Evolutionary conservation across 2,329 filamentous ascomycete species (phyloP).

Genomic region (Westerdykella ornata): DNA sequence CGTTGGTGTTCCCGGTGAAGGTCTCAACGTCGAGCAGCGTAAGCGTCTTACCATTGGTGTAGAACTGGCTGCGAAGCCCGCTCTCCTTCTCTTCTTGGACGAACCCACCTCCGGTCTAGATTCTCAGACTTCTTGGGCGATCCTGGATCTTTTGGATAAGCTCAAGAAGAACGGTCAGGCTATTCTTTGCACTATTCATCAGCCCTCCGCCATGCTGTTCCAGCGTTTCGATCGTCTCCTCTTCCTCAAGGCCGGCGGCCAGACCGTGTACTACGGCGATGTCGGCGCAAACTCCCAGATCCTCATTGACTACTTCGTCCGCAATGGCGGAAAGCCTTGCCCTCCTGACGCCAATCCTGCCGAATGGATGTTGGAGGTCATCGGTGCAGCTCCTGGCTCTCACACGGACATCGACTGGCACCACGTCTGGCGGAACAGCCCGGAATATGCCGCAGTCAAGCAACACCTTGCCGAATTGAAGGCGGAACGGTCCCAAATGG

Average conservation of each 20-base stretch:
- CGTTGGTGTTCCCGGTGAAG: constrained; percentile 84
- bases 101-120: constrained; percentile 94
- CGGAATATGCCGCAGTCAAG: constrained; percentile 42
- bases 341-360: constrained; percentile 67
- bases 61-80: constrained; percentile 88
- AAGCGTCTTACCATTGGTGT: constrained; percentile 88
- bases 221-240: constrained; percentile 80
- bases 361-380: constrained; percentile 66
- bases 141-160: constrained; percentile 80
- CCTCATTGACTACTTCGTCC: constrained; percentile 69
- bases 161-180: constrained; percentile 75
- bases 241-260: constrained; percentile 68
- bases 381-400: constrained; percentile 47
- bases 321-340: constrained; percentile 60
- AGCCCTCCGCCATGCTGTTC: constrained; percentile 93
- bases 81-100: constrained; percentile 83
- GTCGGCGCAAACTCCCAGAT: constrained; percentile 64
- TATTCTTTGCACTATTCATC: constrained; percentile 91
- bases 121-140: constrained; percentile 88
- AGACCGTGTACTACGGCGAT: constrained; percentile 74
- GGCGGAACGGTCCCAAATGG: constrained; percentile 31
- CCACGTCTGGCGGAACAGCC: constrained; percentile 44
- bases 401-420: constrained; percentile 48
- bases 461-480: constrained; percentile 44
- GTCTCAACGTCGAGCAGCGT: constrained; percentile 58